A percentile compares a stretch with the other conserved stretches of the same genome.
phyloP scores from a whole-genome alignment of 768 basidiomycete species.

The Cubamyces lactineus region DNA sequence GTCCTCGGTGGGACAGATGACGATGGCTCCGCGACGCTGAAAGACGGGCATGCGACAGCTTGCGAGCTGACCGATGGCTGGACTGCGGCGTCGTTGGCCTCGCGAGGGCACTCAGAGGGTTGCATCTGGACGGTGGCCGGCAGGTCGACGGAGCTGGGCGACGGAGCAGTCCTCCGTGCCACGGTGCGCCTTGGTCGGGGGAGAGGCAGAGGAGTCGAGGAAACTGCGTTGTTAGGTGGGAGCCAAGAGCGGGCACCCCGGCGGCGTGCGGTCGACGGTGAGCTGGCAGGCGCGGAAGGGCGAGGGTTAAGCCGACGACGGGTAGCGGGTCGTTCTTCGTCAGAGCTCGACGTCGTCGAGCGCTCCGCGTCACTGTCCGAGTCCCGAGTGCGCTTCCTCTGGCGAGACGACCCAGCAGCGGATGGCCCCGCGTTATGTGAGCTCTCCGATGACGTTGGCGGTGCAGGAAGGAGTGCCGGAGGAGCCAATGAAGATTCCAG shows the following conservation, averaged over 20 bases:
- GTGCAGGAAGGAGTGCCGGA: neutral
- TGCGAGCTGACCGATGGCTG: neutral
- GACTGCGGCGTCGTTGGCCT: no score
- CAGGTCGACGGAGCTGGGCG: no score
- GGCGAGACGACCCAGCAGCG: neutral
- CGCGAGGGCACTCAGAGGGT: no score
- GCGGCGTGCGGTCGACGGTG: neutral
- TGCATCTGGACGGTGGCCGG: no score
- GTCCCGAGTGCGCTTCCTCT: conserved; percentile 2
- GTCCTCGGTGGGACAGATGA: neutral
- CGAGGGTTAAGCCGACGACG: neutral
- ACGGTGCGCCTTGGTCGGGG: neutral
- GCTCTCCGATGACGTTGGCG: neutral
- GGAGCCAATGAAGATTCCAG: neutral
- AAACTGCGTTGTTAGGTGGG: neutral
- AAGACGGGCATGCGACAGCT: neutral
- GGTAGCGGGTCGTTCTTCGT: neutral
- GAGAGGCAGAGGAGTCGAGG: no score
- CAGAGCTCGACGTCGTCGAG: neutral
- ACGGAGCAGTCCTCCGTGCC: no score
- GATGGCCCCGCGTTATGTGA: neutral
- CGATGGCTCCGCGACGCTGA: neutral
- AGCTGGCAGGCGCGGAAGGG: neutral
- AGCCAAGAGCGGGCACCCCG: neutral
- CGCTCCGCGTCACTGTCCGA: neutral